phyloP scores from a whole-genome alignment of 768 basidiomycete species.

The Naganishia randhawae region DNA sequence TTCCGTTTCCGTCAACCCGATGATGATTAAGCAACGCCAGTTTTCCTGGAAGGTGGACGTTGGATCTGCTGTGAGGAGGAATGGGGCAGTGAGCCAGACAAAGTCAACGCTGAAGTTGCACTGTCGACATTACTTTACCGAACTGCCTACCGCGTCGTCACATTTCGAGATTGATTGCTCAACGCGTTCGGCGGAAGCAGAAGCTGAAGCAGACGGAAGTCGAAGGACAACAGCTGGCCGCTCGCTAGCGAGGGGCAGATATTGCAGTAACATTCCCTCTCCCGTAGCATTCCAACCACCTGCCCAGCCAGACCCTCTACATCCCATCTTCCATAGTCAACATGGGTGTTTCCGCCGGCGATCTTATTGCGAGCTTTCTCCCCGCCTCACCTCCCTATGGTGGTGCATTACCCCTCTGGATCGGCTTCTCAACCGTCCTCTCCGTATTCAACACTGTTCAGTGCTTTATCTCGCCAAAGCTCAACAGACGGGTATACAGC shows the following conservation, averaged over 20 bases:
- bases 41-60: neutral
- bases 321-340: neutral
- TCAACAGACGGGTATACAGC: conserved; percentile 74
- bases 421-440: conserved; percentile 70
- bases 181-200: neutral
- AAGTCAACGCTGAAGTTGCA: no score
- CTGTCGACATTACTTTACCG: no score
- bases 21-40: neutral
- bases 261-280: neutral
- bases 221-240: no score
- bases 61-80: neutral
- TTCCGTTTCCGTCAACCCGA: neutral
- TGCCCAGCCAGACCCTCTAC: no score
- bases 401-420: conserved; percentile 82
- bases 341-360: conserved; percentile 7
- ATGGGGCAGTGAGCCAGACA: no score
- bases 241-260: no score
- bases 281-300: neutral
- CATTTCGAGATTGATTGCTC: neutral
- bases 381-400: conserved; percentile 16
- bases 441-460: conserved; percentile 81
- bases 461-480: conserved; percentile 70
- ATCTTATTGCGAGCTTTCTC: neutral
- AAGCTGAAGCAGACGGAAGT: neutral
- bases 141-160: conserved; percentile 1